Evolutionary conservation across 1,139 yeast species (phyloP), one percentile per base, ranked within the genome.

Genomic region (Magnusiomyces fungicola): DNA sequence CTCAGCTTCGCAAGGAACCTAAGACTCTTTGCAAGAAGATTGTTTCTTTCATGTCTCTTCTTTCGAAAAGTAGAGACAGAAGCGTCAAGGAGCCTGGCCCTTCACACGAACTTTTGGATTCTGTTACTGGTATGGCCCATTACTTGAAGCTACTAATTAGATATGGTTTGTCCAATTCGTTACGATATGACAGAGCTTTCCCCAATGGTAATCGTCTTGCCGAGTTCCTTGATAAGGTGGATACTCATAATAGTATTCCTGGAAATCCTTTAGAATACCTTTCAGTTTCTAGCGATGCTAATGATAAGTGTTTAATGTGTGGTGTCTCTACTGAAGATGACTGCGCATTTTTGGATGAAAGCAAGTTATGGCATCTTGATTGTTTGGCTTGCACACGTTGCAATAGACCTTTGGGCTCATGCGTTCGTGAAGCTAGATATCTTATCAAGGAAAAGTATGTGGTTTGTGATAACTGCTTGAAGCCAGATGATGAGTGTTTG

Each of bases 111-210:
- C 62, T 92, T 44, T 73, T 92, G 56, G 81, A 94, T 0, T 80
- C 90, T 4, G 92, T 90, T 12, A 89, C 97, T 1, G 90, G 95
- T 1, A 73, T 94, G 61, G 97, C 98, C 0, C 98, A 94, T 65
- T 90, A 89, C 64, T 73, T 92, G 60, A 92, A 94, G 64, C 73
- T 92, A 10, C 72, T 92, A 34, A 85, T 92, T 18, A 73, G 97
- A 55, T 79, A 81, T 60, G 95, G 97, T 0, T 74, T 92, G 44
- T 78, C 79, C 54, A 80, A 81, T 58, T 86, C 96, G 0, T 69
- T 92, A 23, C 81, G 78, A 53, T 74, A 79, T 52, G 88, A 87
- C 63, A 79, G 77, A 56, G 61, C 73, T 3, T 70, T 76, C 18
- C 79, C 78, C 23, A 74, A 83, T 9, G 76, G 83, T 0, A 72